Evolutionary conservation across 2,329 filamentous ascomycete species (phyloP), one percentile per base, ranked within the genome.

Genomic region (Penicillium sp.): DNA sequence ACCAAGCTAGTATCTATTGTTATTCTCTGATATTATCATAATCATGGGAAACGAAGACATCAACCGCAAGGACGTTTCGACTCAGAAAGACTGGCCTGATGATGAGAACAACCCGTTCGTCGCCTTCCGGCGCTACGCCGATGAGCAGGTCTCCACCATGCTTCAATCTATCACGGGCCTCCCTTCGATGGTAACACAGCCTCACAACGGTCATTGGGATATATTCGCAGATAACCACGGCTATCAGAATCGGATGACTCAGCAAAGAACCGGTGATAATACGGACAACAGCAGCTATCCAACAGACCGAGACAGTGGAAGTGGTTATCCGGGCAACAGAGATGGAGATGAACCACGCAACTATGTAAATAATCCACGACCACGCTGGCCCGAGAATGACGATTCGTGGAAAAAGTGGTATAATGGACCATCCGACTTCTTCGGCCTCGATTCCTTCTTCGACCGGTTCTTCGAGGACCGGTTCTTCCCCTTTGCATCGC

Each of bases 71-170:
- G 21, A 53, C 5, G 27, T 36, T 57, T 39, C 54, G 49, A 54
- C 53, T 48, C 50, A 29, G 6, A 49, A 61, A 33, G 56, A 60
- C 57, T 66, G 65, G 64, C 54, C 59, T 42, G 70, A 77, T 52
- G 69, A 76, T 58, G 72, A 77, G 59, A 63, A 42, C 31, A 85
- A 85, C 59, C 83, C 84, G 1, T 86, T 87, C 70, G 79, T 85
- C 55, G 77, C 80, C 31, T 86, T 87, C 73, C 84, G 85, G 63
- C 82, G 81, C 61, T 85, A 83, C 68, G 82, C 84, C 55, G 84
- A 87, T 64, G 79, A 82, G 47, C 82, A 83, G 56, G 78, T 86
- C 63, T 80, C 78, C 9, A 81, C 79, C 17, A 70, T 87, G 51
- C 71, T 86, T 55, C 80, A 81, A 60, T 78, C 78, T 19, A 73